Base-by-base conservation (phyloP, 2,329 filamentous ascomycete species). In the Monilinia fructicola region DNA sequence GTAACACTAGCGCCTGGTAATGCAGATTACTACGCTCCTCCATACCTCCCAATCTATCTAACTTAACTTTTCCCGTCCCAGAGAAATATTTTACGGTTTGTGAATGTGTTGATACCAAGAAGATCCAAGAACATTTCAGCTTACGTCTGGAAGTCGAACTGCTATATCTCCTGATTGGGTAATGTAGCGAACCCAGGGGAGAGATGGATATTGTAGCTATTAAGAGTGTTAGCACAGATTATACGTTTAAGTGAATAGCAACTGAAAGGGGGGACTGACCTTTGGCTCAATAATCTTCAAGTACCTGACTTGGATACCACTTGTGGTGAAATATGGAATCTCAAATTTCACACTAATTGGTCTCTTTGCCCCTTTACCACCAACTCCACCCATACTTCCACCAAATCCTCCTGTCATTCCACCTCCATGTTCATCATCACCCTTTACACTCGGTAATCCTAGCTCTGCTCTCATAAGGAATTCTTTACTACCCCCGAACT, bases 321-420 rank as follows among this genome's bases (percentile, higher is more conserved):
- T 96, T 3, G 96, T 99, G n/a, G 95, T 99, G 78, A 99, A 99
- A 81, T 99, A 99, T n/a, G 95, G 95, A 76, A 99, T 99, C 82
- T 99, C 95, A 78, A 99, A 99, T 82, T 99, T 99, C 81, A 99
- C 95, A 78, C 93, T 94, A 75, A 99, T 99, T 0, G 95, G 95
- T 73, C 95, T 84, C 84, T 98, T 99, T 67, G 87, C 86, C 26
- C 91, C 91, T 81, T 98, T 98, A 5, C 87, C 84, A n/a, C 85
- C 88, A 38, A 95, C 87, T 71, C 94, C 94, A 67, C 94, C 94
- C 93, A 97, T 97, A 77, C 92, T 97, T 26, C 94, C 94, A 70
- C 94, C 94, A 75, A 97, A 97, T 0, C 94, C 94, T 75, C 94
- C 94, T 72, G 94, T 98, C 94, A 98, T 98, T 71, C 94, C 94